Evolutionary conservation across 2,329 filamentous ascomycete species (phyloP), one percentile per base, ranked within the genome.

Genomic region (Paracorniculantispora psalliotae): DNA sequence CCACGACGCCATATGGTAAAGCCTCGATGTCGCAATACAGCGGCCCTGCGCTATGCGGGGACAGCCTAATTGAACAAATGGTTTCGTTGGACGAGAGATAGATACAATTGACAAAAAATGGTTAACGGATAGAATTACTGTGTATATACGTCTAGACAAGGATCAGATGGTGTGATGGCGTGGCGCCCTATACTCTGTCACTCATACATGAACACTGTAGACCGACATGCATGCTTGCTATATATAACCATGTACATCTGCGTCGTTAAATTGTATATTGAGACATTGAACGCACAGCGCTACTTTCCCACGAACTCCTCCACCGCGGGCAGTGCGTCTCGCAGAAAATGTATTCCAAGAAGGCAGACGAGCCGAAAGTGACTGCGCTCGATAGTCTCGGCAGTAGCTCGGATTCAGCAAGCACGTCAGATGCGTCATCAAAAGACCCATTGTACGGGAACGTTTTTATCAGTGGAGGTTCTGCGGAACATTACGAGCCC

Each of bases 401-500:
- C 25, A 46, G 39, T 39, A 13, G 21, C 39, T 58, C 56, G 19
- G 48, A 58, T 48, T 51, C 56, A 23, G 56, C 37, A 47, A 50
- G 47, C 56, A 44, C 39, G 4, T 58, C 56, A 6, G 56, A 51
- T 10, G 35, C 26, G 5, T 47, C 56, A 4, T 8, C 26, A 35
- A 58, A 58, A 19, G 35, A 46, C 10, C 10, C 15, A 5, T 8
- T 47, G 15, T 25, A 49, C 4, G 39, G 37, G 5, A 51, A 26
- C 28, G 56, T 58, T 13, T 60, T 56, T 52, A 26, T 53, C 10
- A 19, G 13, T n/a, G 52, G 59, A 25, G 59, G 43, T 15, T 50
- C 44, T 15, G 44, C 48, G 26, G 33, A 54, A 28, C 69, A 70
- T 37, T 82, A 82, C 63, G 75, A 75, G 60, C 81, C 81, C 0